Conservation (phyloP, 2,329 filamentous ascomycete species). For the Elsinoe necatrix region DNA sequence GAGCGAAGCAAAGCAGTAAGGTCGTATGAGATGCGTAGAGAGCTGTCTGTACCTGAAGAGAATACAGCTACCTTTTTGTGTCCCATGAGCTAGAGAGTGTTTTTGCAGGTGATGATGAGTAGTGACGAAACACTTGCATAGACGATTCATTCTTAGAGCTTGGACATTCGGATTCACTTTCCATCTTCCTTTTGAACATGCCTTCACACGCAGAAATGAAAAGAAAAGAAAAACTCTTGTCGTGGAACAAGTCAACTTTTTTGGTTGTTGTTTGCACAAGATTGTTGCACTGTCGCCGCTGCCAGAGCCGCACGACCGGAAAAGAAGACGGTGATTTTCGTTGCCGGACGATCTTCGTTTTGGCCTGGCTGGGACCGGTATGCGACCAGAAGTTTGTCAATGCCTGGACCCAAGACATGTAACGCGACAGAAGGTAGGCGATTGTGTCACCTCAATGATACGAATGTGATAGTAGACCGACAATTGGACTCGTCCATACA, state of each 20-base stretch:
- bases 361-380: constrained; percentile 5
- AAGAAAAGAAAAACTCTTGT: not conserved
- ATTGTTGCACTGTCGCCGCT: not conserved
- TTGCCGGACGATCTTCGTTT: constrained; percentile 3
- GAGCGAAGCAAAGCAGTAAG: too few species aligned
- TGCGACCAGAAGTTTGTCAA: not conserved
- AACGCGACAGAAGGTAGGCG: not conserved
- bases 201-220: not conserved
- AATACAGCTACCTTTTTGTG: constrained; percentile 5
- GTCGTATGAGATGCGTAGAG: not conserved
- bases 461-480: not conserved
- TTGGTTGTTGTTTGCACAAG: not conserved
- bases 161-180: not conserved
- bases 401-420: not conserved
- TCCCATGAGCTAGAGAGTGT: not conserved
- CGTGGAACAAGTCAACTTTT: not conserved
- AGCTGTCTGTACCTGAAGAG: not conserved
- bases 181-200: not conserved
- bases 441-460: not conserved
- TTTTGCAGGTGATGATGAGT: not conserved
- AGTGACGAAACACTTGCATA: not conserved
- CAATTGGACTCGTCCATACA: not conserved
- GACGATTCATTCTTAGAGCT: not conserved
- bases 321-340: not conserved
- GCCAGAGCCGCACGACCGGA: not conserved